Base-by-base conservation (phyloP, 305 asterid genomes). In the Solanum hybrid region DNA sequence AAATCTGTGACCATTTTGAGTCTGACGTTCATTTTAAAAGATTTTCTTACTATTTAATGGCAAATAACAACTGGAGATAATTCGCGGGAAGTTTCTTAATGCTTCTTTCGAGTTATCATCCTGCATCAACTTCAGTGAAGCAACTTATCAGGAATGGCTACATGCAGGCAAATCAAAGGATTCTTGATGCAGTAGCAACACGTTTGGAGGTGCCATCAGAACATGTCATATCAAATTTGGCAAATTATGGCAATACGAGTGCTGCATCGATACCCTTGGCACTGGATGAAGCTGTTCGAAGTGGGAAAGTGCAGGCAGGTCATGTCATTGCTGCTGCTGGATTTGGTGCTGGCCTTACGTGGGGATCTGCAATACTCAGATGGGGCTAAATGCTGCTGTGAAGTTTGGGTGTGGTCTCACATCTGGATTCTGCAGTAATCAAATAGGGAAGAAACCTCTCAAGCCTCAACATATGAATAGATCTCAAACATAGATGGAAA, bases 221-320 rank as follows among this genome's bases (percentile, higher is more conserved):
- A 76, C 95, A 95, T 8, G 99, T 96, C 26, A 94, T 97, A 91
- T 96, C 98, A 4, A 97, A 97, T 92, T 88, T 97, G 94, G 95
- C 96, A 56, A 95, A 96, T 87, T 96, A 96, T 35, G 99, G 98
- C 2, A 96, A 96, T 51, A 96, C 98, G 24, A 95, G 99, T 69
- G 99, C 99, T 15, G 98, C 99, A 6, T 95, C 98, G 35, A 97
- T 97, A 73, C 99, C 99, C 4, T 87, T 97, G 95, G 99, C 99
- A 10, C 88, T 97, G 93, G 99, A 97, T 34, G 99, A 96, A 85
- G 98, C 99, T 1, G 98, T 96, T 69, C 88, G 98, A 66, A 94
- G 98, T 13, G 98, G 99, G 79, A 95, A 94, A 92, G 97, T 97
- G 81, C 90, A 93, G 90, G 88, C 93, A 6, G 99, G 99, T 12